Evolutionary conservation across 768 basidiomycete species (phyloP).

Genomic region (Leccinellum albellum): DNA sequence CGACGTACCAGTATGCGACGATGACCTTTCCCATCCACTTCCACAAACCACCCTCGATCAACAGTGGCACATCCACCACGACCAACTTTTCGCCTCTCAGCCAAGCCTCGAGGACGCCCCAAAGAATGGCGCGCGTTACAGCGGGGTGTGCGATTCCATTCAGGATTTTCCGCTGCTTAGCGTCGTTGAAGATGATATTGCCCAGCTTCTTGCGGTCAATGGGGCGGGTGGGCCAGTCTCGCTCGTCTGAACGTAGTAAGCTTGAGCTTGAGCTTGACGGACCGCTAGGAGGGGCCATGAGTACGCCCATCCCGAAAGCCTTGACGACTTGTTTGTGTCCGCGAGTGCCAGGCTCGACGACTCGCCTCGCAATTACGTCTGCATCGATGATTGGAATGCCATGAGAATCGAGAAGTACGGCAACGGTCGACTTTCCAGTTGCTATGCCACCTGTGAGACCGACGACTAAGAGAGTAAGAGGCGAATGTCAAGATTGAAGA

Average conservation of each 20-base stretch:
- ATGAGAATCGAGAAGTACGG: slow-evolving; percentile 61
- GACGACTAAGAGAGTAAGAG: slow-evolving; percentile 53
- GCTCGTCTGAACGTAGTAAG: not conserved
- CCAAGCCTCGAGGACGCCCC: slow-evolving; percentile 68
- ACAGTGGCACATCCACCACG: slow-evolving; percentile 85
- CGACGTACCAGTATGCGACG: slow-evolving; percentile 84
- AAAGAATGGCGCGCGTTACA: slow-evolving; percentile 74
- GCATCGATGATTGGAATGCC: slow-evolving; percentile 87
- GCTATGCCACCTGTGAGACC: slow-evolving; percentile 97
- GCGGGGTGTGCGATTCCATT: slow-evolving; percentile 91
- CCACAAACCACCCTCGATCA: slow-evolving; percentile 87
- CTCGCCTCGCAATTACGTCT: slow-evolving; percentile 82
- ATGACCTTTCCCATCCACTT: slow-evolving; percentile 78
- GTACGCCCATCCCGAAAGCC: slow-evolving; percentile 68
- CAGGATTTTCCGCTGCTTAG: slow-evolving; percentile 61
- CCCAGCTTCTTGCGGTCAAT: slow-evolving; percentile 85
- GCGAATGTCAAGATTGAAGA: not conserved
- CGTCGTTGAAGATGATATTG: slow-evolving; percentile 78
- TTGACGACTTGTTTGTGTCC: slow-evolving; percentile 63
- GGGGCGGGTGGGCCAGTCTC: slow-evolving; percentile 47
- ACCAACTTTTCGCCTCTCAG: slow-evolving; percentile 72
- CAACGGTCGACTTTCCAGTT: slow-evolving; percentile 94
- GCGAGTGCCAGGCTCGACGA: slow-evolving; percentile 78
- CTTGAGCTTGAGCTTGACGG: not conserved
- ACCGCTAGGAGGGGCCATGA: slow-evolving; percentile 35